Evolutionary conservation across 768 basidiomycete genomes (phyloP), one percentile per base, ranked within the genome.

Genomic region (Suillus lakei): DNA sequence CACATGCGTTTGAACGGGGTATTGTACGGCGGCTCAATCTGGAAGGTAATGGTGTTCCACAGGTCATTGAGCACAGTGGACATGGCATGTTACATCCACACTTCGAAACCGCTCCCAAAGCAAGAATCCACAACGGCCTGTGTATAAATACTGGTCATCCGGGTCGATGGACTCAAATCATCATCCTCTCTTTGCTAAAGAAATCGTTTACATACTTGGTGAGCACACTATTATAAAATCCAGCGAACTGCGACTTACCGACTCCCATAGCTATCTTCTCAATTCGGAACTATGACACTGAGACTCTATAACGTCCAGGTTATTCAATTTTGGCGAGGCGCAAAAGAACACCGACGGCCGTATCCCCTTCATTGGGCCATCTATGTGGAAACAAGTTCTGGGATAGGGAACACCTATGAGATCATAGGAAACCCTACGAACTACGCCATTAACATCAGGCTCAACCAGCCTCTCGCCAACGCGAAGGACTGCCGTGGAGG

Each of bases 311-410:
- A 71, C 2, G 63, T 77, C 67, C 69, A 73, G 16, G 64, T 76
- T 39, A 62, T 60, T 58, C 76, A 77, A 26, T 76, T 76, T 65
- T 76, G 69, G 72, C 75, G 68, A 36, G 62, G 34, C 41, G 64
- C 21, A 8, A 8, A 15, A 34, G 32, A 13, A 13, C 64, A 30
- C 15, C 63, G 66, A 1, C 63, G 55, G 0, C 66, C 63, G 28
- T 41, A 23, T 15, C 68, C 71, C 51, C 65, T 73, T 5, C 74
- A 74, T 62, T 76, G 75, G 75, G 73, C 71, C 41, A 67, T 77
- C 58, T 74, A 74, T 18, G 54, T 76, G n/a, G 72, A 68, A 58
- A 73, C 72, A 7, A 32, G 61, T 0, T 62, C 68, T 13, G 21
- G 43, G 1, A 64, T 51, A 0, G 74, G 75, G 36, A 68, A 73